phyloP scores from a whole-genome alignment of 2,329 filamentous ascomycete genomes.

The Cladosporium cucumerinum region DNA sequence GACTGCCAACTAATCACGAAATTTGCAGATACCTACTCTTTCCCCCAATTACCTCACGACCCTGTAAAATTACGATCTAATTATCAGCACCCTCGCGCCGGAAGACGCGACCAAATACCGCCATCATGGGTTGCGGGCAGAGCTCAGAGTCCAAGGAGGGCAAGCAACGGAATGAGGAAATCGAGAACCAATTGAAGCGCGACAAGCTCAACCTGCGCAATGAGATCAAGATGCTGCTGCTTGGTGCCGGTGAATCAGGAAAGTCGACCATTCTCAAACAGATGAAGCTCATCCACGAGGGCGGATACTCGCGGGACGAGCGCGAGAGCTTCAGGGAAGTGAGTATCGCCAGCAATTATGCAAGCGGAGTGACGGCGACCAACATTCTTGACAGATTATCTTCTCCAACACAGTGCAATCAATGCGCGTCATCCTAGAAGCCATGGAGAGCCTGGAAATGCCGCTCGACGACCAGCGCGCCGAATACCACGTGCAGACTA shows the following conservation, averaged over 20 bases:
- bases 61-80: neutral
- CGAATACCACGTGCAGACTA: conserved; percentile 96
- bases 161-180: conserved; percentile 99
- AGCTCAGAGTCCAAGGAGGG: conserved; percentile 99
- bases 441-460: conserved; percentile 68
- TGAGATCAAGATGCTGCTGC: conserved; percentile 99
- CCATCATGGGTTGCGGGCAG: conserved; percentile 98
- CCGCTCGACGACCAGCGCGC: conserved; percentile 87
- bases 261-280: conserved; percentile 94
- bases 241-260: conserved; percentile 97
- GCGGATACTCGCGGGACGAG: conserved; percentile 91
- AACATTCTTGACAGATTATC: conserved; percentile 49
- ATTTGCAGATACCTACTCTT: neutral
- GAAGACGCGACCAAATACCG: neutral
- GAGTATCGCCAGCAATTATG: neutral
- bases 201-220: conserved; percentile 99
- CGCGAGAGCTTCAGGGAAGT: conserved; percentile 65
- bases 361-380: neutral
- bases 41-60: neutral
- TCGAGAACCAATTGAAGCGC: conserved; percentile 97
- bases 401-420: conserved; percentile 69
- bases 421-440: conserved; percentile 67
- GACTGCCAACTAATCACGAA: neutral
- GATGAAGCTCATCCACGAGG: conserved; percentile 99
- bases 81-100: neutral